Base-by-base conservation (phyloP, 2,329 filamentous ascomycete genomes). In the Beauveria brongniartii region DNA sequence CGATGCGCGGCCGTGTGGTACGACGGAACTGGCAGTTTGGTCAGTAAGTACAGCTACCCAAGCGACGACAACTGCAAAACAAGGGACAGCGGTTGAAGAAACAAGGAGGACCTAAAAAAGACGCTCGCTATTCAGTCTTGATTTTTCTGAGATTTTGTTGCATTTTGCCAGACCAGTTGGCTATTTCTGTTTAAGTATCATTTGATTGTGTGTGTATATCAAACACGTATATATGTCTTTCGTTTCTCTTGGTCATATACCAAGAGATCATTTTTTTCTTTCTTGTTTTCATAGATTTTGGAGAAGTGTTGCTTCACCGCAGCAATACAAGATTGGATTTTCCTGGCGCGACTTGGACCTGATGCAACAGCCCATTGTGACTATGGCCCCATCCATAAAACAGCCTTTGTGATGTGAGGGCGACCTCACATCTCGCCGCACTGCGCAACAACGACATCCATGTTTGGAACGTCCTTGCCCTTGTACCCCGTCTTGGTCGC, bases 351-450 rank as follows among this genome's bases (percentile, higher is more conserved):
- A 37, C 12, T 37, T 37, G 5, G 4, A 16, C 30, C 30, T 37
- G 12, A 37, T 37, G 34, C 34, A 37, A 37, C 8, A 30, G 28
- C 34, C 34, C 34, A 37, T 37, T 37, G 34, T 37, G 26, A 24
- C 22, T 1, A 24, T 56, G 24, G n/a, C 8, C 3, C 4, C 18
- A 20, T 40, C 52, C 37, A 22, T 34, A 22, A 51, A 14, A 20
- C 55, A 14, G 34, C 14, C 34, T 16, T 16, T 16, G 34, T 14
- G 5, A 9, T 30, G 34, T 16, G 1, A 37, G 16, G 5, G 34
- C 14, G 34, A 5, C 14, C 30, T 63, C 69, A 97, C 92, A 97
- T 96, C 81, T 97, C 92, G 34, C 94, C 94, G 70, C 93, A 97
- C 77, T 95, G 87, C 10, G 86, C 80, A 69, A 99, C 87, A 16